Evolutionary conservation across 129 eudicot genomes (phyloP), one percentile per base, ranked within the genome.

Genomic region (Apium graveolens): DNA sequence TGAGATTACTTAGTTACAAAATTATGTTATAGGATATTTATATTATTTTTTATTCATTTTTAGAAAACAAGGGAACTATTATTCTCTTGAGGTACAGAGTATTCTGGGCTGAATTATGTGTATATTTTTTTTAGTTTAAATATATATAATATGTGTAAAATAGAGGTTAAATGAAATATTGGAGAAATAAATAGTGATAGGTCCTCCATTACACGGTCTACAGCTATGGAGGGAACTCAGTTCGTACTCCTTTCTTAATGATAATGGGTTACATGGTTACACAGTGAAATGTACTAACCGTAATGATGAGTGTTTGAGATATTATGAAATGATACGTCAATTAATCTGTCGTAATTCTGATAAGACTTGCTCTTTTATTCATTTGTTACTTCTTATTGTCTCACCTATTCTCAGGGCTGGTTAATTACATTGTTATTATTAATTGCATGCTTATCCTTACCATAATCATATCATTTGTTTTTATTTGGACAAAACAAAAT

Each of bases 221-320:
- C 38, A 60, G 27, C 80, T 32, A 60, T 4, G 24, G 38, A 77
- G 70, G 62, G 26, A 49, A 18, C 24, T 17, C 5, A 51, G 11
- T 0, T 37, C 1, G 65, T 55, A 55, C 65, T 24, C 21, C 16
- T n/a, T n/a, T n/a, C 3, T 5, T 24, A 3, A 57, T 57, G 66
- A n/a, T 57, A 10, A 57, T 21, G 8, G 8, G 32, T 57, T 57
- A 55, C 65, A 24, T 55, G 65, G 32, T 57, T n/a, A 9, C 32
- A 57, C 32, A 57, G 32, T n/a, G 5, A n/a, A 57, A 0, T 14
- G 45, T 18, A 77, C 29, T 62, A 5, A 77, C 41, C 21, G 74
- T 63, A 66, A 78, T 63, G 80, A 78, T 72, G 14, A 41, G 7
- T 39, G 16, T 78, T 66, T 32, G 35, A 39, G 45, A 65, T 65